phyloP scores from a whole-genome alignment of 495 filamentous ascomycete genomes.

The Tuber magnatum region DNA sequence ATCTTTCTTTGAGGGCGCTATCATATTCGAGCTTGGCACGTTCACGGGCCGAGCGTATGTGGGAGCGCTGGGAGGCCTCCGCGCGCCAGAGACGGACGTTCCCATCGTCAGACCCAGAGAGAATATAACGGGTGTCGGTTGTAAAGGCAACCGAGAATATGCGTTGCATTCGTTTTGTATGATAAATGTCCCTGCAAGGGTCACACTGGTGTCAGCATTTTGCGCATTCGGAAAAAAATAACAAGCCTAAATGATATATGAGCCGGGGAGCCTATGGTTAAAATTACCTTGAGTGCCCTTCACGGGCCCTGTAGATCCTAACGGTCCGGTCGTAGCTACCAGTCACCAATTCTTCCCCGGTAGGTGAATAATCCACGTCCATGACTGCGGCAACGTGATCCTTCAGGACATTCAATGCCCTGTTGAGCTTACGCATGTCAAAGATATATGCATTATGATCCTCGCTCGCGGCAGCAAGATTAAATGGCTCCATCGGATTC shows the following conservation, averaged over 20 bases:
- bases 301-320: slow-evolving; percentile 69
- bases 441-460: slow-evolving; percentile 76
- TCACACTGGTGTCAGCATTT: not conserved
- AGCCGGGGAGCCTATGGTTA: not conserved
- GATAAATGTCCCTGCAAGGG: slow-evolving; percentile 69
- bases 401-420: slow-evolving; percentile 84
- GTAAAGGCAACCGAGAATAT: slow-evolving; percentile 84
- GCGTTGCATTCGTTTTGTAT: slow-evolving; percentile 94
- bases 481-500: slow-evolving; percentile 96
- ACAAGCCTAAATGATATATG: not conserved
- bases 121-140: slow-evolving; percentile 77
- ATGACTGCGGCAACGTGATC: slow-evolving; percentile 95
- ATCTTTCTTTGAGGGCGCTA: slow-evolving; percentile 71
- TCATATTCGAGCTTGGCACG: slow-evolving; percentile 88
- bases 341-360: slow-evolving; percentile 85
- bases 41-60: slow-evolving; percentile 75
- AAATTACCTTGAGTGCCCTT: slow-evolving; percentile 59
- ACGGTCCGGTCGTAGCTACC: slow-evolving; percentile 80
- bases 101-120: slow-evolving; percentile 85
- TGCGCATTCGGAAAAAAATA: not conserved
- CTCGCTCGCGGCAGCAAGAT: slow-evolving; percentile 75
- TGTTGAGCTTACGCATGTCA: slow-evolving; percentile 76
- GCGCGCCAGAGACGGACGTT: slow-evolving; percentile 89
- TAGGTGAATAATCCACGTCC: slow-evolving; percentile 92
- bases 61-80: slow-evolving; percentile 75